phyloP scores from a whole-genome alignment of 1,139 yeast species.

The Nematodospora anomalae region DNA sequence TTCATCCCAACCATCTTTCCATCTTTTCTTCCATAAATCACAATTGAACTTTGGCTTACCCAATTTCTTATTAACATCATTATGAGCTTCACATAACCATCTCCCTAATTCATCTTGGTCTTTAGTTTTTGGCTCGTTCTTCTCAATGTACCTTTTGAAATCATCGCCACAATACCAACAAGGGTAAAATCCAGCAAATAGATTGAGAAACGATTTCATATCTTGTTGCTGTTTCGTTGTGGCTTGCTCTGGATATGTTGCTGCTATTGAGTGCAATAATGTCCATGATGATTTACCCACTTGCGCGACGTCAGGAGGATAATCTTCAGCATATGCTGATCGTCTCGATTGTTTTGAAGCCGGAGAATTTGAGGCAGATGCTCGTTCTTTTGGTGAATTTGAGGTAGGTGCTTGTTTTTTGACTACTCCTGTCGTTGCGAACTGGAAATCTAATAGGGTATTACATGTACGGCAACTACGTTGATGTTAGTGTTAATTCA shows the following conservation, averaged over 20 bases:
- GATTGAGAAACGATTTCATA: conserved; percentile 63
- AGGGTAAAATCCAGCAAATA: conserved; percentile 84
- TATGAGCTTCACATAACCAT: conserved; percentile 96
- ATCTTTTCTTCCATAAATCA: conserved; percentile 84
- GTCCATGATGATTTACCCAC: conserved; percentile 94
- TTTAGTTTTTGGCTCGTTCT: conserved; percentile 63
- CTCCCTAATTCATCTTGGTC: conserved; percentile 78
- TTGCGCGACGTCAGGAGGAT: conserved; percentile 85
- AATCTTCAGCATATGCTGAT: conserved; percentile 41
- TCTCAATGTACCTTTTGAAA: conserved; percentile 61
- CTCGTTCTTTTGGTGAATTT: conserved; percentile 15
- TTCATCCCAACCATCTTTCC: conserved; percentile 61
- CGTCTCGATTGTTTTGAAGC: conserved; percentile 3
- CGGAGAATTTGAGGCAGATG: conserved; percentile 3
- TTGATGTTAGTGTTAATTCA: conserved; percentile 18
- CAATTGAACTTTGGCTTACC: conserved; percentile 89
- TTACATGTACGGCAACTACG: conserved; percentile 81
- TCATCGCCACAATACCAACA: conserved; percentile 95
- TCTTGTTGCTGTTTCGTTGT: conserved; percentile 61
- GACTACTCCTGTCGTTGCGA: conserved; percentile 44
- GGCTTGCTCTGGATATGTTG: conserved; percentile 79
- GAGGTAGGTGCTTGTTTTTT: conserved; percentile 10
- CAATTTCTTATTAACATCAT: conserved; percentile 78
- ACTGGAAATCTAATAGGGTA: conserved; percentile 70
- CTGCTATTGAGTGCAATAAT: conserved; percentile 85